phyloP scores from a whole-genome alignment of 176 grass and related monocot species.

The Cocos nucifera region DNA sequence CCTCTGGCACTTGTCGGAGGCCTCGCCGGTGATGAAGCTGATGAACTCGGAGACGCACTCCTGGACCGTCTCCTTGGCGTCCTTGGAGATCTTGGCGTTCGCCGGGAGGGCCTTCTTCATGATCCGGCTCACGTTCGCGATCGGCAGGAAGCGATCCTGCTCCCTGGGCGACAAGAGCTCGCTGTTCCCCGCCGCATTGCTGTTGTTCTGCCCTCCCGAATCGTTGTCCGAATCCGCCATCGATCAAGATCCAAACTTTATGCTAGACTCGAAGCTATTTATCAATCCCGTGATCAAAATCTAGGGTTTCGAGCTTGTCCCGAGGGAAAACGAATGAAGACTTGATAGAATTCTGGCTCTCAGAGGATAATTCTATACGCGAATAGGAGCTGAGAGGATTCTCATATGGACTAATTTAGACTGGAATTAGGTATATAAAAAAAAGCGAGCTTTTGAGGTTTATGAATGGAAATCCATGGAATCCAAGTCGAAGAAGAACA shows the following conservation, averaged over 20 bases:
- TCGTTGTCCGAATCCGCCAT: conserved; percentile 93
- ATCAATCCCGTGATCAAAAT: conserved; percentile 1
- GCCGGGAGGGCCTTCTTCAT: conserved; percentile 95
- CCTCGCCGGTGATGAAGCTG: conserved; percentile 93
- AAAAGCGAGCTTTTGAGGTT: no score
- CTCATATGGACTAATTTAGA: no score
- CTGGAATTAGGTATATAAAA: no score
- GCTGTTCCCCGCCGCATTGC: conserved; percentile 7
- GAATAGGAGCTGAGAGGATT: no score
- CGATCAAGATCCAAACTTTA: neutral
- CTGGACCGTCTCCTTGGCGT: conserved; percentile 98
- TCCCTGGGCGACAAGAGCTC: conserved; percentile 49
- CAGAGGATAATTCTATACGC: no score
- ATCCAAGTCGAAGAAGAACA: no score
- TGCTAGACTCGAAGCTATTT: neutral
- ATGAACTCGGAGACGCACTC: conserved; percentile 99
- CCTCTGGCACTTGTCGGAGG: conserved; percentile 95
- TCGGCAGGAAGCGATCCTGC: conserved; percentile 87
- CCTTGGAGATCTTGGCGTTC: conserved; percentile 95
- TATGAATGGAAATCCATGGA: no score
- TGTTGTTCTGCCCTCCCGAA: conserved; percentile 44
- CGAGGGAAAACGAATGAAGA: no score
- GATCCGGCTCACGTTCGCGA: conserved; percentile 94
- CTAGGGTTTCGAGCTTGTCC: no score
- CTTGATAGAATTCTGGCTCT: no score